A percentile compares a stretch with the other conserved stretches of the same genome.
These are phyloP conservation scores for Malania oleifera DNA, from an alignment of 164 flowering plant species.

Conservation along the genomic window DNA sequence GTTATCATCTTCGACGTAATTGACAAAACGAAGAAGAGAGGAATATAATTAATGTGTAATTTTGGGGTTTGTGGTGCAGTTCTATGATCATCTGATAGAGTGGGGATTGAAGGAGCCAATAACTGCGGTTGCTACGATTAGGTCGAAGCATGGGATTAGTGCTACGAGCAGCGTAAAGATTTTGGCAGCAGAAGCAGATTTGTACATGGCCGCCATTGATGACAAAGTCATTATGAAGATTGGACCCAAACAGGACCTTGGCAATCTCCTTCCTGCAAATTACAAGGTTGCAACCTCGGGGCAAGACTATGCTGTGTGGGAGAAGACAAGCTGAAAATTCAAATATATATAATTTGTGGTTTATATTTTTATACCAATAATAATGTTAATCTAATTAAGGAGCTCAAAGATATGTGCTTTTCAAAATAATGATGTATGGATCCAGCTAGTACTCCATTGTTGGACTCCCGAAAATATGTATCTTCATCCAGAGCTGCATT, in stretches of 20 bases:
- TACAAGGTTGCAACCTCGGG: neutral
- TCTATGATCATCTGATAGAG: neutral
- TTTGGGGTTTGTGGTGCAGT: neutral
- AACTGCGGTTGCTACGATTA: neutral
- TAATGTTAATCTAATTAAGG: no score
- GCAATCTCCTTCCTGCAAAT: neutral
- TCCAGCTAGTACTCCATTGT: no score
- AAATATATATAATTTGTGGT: no score
- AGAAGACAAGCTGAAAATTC: neutral
- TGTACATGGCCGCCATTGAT: neutral
- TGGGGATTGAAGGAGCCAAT: neutral
- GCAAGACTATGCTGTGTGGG: neutral
- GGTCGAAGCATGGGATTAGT: neutral
- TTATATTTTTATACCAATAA: no score
- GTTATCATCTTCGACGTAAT: neutral
- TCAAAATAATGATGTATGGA: no score
- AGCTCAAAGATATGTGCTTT: no score
- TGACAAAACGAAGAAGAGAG: neutral
- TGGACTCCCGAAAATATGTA: no score
- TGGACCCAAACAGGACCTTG: neutral
- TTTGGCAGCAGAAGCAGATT: neutral
- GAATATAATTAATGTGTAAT: neutral
- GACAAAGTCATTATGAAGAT: neutral
- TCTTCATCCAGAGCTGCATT: no score
- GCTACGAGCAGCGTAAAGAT: neutral